Base-by-base conservation (phyloP, 306 rosid species). In the Vicia sativa region DNA sequence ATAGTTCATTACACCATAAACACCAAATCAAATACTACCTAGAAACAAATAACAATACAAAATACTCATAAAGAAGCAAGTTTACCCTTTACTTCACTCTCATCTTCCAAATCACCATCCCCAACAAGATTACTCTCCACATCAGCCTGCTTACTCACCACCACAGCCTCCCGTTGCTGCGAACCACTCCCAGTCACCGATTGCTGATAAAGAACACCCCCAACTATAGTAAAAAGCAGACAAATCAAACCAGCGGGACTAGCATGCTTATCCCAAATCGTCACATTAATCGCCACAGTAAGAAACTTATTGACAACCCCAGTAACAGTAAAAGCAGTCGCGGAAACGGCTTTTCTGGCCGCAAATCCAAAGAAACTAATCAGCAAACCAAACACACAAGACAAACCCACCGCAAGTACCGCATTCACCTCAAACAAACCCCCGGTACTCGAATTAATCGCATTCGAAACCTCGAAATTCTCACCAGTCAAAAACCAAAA, bases 211-310 rank as follows among this genome's bases (percentile, higher is more conserved):
- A 93, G 87, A 69, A 93, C 81, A 13, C 99, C 99, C 0, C 99
- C 99, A 0, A 78, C 71, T 61, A 93, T 82, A 7, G 99, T 93
- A 25, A 87, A 87, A 49, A 93, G 81, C 70, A 93, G 84, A 80
- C 98, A 88, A 67, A 88, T 75, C 91, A 93, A 79, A 44, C 98
- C 98, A 50, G 83, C 79, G 14, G 91, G 87, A 61, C 85, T 90
- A n/a, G 98, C 96, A 74, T 93, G 98, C 82, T 90, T 93, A 59
- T 93, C 98, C 98, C 98, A 93, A 59, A 93, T 93, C 37, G 69
- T 0, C 55, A 93, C 96, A 74, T 93, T 93, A 67, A 93, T 93
- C 7, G 95, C 91, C 54, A 93, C 97, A 0, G 97, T 93, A 21
- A 93, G 87, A 69, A 93, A 93, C 89, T 93, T 93, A 60, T 93